phyloP scores from a whole-genome alignment of 768 basidiomycete species.

The Infundibulicybe gibba region DNA sequence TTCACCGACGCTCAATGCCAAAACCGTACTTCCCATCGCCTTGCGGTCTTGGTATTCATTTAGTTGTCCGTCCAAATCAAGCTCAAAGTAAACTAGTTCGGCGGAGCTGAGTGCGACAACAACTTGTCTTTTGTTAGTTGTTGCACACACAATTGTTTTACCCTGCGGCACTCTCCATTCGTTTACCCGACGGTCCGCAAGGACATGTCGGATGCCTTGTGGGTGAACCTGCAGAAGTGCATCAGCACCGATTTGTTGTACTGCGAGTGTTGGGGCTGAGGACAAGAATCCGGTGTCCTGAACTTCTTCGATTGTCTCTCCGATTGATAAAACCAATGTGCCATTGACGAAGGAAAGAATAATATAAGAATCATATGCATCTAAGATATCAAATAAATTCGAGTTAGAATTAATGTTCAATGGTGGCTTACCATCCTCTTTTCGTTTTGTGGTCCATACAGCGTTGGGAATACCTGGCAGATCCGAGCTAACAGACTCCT shows the following conservation, averaged over 20 bases:
- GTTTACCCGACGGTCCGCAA: conserved; percentile 87
- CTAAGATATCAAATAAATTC: conserved; percentile 33
- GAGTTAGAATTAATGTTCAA: neutral
- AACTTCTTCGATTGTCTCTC: conserved; percentile 98
- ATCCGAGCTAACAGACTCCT: conserved; percentile 93
- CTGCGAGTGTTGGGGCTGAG: conserved; percentile 93
- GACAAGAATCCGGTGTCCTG: conserved; percentile 99
- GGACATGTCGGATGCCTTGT: conserved; percentile 92
- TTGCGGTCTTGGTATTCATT: conserved; percentile 98
- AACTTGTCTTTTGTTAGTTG: conserved; percentile 96
- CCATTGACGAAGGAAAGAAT: conserved; percentile 98
- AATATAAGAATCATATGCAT: conserved; percentile 94
- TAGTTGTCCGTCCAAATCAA: conserved; percentile 93
- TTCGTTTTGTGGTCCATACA: conserved; percentile 95
- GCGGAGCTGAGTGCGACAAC: conserved; percentile 93
- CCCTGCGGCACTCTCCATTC: conserved; percentile 94
- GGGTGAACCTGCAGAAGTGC: conserved; percentile 97
- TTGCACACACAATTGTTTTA: conserved; percentile 86
- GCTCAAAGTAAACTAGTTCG: conserved; percentile 98
- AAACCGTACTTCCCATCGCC: conserved; percentile 93
- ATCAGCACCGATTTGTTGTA: conserved; percentile 94
- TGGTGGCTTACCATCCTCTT: conserved; percentile 69
- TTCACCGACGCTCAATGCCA: conserved; percentile 90
- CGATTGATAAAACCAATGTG: conserved; percentile 93
- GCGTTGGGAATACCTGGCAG: conserved; percentile 97